These are phyloP conservation scores for Jimgerdemannia lactiflua DNA, from an alignment of 192 early-diverging fungal genomes.

Conservation along the genomic window DNA sequence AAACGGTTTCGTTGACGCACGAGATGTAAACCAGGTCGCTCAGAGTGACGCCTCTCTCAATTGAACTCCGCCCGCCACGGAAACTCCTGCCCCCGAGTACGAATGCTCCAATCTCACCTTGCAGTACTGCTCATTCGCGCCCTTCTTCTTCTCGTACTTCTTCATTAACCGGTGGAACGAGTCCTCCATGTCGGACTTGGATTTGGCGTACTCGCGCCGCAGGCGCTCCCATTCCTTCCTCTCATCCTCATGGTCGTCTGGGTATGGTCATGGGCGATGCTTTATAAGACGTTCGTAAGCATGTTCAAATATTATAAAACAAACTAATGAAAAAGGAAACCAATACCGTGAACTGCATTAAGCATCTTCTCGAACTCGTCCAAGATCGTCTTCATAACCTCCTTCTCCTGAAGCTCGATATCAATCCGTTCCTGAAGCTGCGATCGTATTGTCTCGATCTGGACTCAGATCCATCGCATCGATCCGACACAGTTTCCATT, in stretches of 20 bases:
- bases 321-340: not conserved
- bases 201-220: not conserved
- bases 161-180: not conserved
- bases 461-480: not conserved
- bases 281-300: not conserved
- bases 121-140: not conserved
- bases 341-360: not conserved
- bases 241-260: not conserved
- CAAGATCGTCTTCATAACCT: not conserved
- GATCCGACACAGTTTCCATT: too few relatives aligned
- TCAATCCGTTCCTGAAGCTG: not conserved
- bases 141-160: not conserved
- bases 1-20: not conserved
- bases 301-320: not conserved
- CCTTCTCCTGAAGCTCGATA: not conserved
- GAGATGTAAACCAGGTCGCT: not conserved
- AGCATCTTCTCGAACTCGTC: not conserved
- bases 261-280: not conserved
- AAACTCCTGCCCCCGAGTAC: not conserved
- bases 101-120: not conserved
- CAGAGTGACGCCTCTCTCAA: not conserved
- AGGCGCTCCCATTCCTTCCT: not conserved
- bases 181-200: conserved; percentile 3
- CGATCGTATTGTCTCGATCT: not conserved
- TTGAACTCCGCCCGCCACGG: not conserved